Evolutionary conservation across 1,284 basidiomycete genomes (phyloP).

Genomic region (Anthracocystis panici-leucophaei): DNA sequence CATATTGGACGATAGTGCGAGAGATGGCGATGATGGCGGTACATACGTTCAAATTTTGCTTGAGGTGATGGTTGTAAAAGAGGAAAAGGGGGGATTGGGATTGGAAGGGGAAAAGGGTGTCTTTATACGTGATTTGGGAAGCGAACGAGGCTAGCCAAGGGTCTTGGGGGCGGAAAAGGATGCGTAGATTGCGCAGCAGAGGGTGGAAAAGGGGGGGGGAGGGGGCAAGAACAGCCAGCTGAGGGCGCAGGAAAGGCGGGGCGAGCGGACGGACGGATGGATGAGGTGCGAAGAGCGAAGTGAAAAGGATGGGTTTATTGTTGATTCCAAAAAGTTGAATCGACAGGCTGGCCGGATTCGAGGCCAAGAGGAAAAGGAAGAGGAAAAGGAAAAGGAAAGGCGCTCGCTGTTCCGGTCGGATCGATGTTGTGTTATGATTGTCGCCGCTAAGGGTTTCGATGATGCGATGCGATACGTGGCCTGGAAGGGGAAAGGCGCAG

Average conservation of each 20-base stretch:
- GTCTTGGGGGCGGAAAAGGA: constrained; percentile 1
- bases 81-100: constrained; percentile 25
- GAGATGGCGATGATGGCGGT: constrained; percentile 20
- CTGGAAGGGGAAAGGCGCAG: not conserved
- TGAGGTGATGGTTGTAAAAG: constrained; percentile 47
- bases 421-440: constrained; percentile 43
- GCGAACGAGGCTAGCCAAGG: constrained; percentile 12
- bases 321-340: constrained; percentile 11
- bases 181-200: not conserved
- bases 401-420: constrained; percentile 23
- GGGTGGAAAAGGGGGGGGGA: not conserved
- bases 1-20: not conserved
- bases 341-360: constrained; percentile 5
- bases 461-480: constrained; percentile 10
- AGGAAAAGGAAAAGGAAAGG: constrained; percentile 11
- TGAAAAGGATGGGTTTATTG: constrained; percentile 17
- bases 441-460: not conserved
- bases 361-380: constrained; percentile 8
- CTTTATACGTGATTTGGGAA: constrained; percentile 46
- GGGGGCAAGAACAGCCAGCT: not conserved
- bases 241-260: constrained; percentile 7
- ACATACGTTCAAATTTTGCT: constrained; percentile 39
- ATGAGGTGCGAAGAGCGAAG: constrained; percentile 9
- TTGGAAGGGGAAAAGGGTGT: constrained; percentile 14
- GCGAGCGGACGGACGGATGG: not conserved